phyloP scores from a whole-genome alignment of 1,139 yeast genomes.

The Suhomyces bokatorum region DNA sequence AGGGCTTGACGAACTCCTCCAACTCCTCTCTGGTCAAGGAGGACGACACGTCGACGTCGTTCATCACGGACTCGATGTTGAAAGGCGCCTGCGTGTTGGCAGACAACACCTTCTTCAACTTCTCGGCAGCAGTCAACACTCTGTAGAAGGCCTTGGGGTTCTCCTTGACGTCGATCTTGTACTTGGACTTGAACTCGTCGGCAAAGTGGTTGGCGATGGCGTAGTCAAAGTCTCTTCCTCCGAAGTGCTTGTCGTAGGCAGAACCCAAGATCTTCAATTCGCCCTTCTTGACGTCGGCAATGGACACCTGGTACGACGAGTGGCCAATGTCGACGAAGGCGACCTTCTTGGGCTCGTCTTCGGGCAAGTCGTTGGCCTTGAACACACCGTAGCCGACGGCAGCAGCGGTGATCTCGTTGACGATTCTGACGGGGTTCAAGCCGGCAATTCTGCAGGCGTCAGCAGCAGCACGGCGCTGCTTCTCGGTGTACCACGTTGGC shows the following conservation, averaged over 20 bases:
- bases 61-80: constrained; percentile 94
- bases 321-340: constrained; percentile 97
- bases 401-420: constrained; percentile 96
- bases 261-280: constrained; percentile 91
- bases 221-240: constrained; percentile 95
- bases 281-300: constrained; percentile 93
- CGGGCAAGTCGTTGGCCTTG: constrained; percentile 92
- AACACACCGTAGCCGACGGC: constrained; percentile 99
- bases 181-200: constrained; percentile 83
- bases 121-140: constrained; percentile 88
- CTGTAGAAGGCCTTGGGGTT: constrained; percentile 96
- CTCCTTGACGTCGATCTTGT: constrained; percentile 86
- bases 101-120: constrained; percentile 90
- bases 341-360: constrained; percentile 84
- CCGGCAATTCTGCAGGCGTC: constrained; percentile 97
- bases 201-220: constrained; percentile 96
- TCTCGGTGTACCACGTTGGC: constrained; percentile 96
- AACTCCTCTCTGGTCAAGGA: constrained; percentile 88
- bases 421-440: constrained; percentile 95
- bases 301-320: constrained; percentile 88
- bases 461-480: constrained; percentile 93
- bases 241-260: constrained; percentile 93
- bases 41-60: constrained; percentile 93
- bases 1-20: constrained; percentile 84
- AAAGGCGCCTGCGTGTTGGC: constrained; percentile 96